Evolutionary conservation across 2,329 filamentous ascomycete genomes (phyloP).

Genomic region (Zymoseptoria passerinii): DNA sequence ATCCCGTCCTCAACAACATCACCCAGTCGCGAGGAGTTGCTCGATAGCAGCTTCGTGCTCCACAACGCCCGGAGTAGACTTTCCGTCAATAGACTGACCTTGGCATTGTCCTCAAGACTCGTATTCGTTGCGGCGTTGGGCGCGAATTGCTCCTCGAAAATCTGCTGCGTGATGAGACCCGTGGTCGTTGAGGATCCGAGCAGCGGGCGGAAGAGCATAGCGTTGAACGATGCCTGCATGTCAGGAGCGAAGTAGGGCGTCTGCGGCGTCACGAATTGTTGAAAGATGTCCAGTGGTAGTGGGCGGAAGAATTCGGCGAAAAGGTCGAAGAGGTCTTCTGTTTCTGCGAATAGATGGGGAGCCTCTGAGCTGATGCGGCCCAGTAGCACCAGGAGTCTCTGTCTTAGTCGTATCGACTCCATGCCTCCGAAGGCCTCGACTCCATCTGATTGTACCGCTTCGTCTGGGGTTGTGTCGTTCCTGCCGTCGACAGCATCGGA

Average conservation of each 20-base stretch:
- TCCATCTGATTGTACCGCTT: not conserved
- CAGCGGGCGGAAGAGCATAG: constrained; percentile 45
- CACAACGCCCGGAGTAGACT: constrained; percentile 50
- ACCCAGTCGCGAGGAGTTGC: constrained; percentile 4
- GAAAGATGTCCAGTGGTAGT: constrained; percentile 52
- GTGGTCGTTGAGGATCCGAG: constrained; percentile 37
- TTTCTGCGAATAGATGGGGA: constrained; percentile 38
- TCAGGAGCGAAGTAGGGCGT: constrained; percentile 27
- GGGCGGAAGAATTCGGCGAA: constrained; percentile 50
- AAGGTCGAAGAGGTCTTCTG: constrained; percentile 51
- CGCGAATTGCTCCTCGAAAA: constrained; percentile 54
- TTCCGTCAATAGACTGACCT: constrained; percentile 62
- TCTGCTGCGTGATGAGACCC: constrained; percentile 40
- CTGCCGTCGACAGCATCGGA: constrained; percentile 1
- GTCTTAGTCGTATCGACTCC: constrained; percentile 53
- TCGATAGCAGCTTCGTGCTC: constrained; percentile 16
- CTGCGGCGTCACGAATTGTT: constrained; percentile 45
- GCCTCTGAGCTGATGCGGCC: constrained; percentile 26
- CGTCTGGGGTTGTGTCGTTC: not conserved
- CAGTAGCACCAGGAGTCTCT: constrained; percentile 53
- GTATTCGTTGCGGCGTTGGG: constrained; percentile 56
- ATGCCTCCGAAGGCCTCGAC: constrained; percentile 29
- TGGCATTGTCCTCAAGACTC: constrained; percentile 59
- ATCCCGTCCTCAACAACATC: constrained; percentile 47
- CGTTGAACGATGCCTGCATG: constrained; percentile 44